phyloP scores from a whole-genome alignment of 805 yeast species.

The Metschnikowia baotianmanensis region DNA sequence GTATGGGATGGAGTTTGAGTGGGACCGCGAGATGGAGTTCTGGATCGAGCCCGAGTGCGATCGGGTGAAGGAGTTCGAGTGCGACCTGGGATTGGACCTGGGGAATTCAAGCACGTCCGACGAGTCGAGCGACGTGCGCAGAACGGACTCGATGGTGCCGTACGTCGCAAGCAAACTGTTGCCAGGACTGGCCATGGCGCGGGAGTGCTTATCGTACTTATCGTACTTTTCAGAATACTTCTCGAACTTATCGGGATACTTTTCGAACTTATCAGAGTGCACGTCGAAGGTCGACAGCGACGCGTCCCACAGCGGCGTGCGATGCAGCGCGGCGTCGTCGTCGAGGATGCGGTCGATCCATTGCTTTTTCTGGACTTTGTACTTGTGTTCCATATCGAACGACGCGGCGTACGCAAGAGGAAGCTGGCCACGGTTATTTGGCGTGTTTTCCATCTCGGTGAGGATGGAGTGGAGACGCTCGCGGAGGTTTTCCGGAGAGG shows the following conservation, averaged over 20 bases:
- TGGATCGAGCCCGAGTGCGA: not conserved
- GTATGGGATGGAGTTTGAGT: not conserved
- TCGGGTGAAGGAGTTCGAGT: not conserved
- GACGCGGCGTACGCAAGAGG: constrained; percentile 33
- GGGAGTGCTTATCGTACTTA: too few relatives aligned
- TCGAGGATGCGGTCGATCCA: constrained; percentile 14
- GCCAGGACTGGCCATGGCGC: constrained; percentile 3
- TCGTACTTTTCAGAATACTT: too few relatives aligned
- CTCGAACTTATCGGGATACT: too few relatives aligned
- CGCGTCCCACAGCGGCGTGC: constrained; percentile 6
- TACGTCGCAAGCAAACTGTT: constrained; percentile 1
- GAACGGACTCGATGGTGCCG: constrained; percentile 2
- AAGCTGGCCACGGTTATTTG: constrained; percentile 59
- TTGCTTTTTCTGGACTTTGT: constrained; percentile 13
- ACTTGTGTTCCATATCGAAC: constrained; percentile 27
- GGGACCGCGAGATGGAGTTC: not conserved
- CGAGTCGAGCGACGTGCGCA: constrained; percentile 7
- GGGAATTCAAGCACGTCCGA: constrained; percentile 2
- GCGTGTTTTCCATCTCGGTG: constrained; percentile 28
- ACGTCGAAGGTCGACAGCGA: constrained; percentile 5
- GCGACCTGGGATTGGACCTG: not conserved
- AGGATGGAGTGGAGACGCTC: constrained; percentile 1
- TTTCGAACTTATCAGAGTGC: not conserved
- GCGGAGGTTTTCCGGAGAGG: too few relatives aligned
- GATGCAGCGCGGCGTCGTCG: constrained; percentile 7